Evolutionary conservation across 306 rosid species (phyloP), one percentile per base, ranked within the genome.

Genomic region (Cicer arietinum): DNA sequence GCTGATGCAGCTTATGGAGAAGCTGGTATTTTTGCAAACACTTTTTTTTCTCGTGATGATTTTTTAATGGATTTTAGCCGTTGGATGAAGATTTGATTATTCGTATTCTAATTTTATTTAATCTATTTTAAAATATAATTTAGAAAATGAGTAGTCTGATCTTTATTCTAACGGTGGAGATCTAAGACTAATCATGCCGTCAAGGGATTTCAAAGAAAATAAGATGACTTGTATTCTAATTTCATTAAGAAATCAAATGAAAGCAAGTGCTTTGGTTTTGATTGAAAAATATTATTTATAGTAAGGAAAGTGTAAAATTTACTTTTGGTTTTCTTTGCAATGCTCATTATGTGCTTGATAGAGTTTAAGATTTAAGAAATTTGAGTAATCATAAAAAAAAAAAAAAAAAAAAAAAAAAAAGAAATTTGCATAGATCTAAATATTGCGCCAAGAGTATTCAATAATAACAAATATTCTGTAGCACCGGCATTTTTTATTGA

Each of bases 1-100:
- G 94, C 98, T 22, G 97, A 91, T 80, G 98, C 98, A 1, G 98
- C 98, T 37, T 94, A 87, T 58, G 98, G 98, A 2, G 97, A 94
- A 86, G 88, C 98, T 41, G 97, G 98, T 94, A 86, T 60, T 41
- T 61, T 11, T 54, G 37, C 41, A 1, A 57, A 20, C 13, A 22
- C 40, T 1, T 1, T 57, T 6, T 58, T 9, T 58, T 9, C 5
- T 12, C 52, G 7, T 52, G 5, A 51, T 7, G 6, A 14, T 6
- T 6, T 14, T 20, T 50, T 18, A 13, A 6, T 2, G 17, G 20
- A 50, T 50, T 53, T 53, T 10, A 53, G 14, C 60, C 7, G 12
- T 54, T 54, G 11, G 35, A 17, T 52, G 16, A 16, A 17, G 6
- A 54, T 54, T 54, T 7, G 22, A 53, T 2, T 10, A 16, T 8